Conservation (phyloP, 176 grass and related monocot species). For the Carex kokanica region DNA sequence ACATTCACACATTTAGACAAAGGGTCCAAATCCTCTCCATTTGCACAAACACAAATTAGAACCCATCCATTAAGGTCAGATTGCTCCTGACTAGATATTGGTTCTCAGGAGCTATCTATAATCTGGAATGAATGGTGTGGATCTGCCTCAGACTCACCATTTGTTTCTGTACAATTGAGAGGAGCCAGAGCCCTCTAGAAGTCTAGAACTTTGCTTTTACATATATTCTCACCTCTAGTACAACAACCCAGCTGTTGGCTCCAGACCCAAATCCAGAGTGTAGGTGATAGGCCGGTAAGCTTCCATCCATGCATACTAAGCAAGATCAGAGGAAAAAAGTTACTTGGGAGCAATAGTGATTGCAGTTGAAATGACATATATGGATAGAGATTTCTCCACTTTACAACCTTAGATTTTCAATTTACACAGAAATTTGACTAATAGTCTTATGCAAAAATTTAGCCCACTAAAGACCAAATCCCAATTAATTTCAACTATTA, state of each 20-base stretch:
- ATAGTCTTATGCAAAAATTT: conserved; percentile 27
- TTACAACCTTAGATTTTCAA: neutral
- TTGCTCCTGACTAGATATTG: conserved; percentile 15
- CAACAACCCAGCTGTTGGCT: conserved; percentile 80
- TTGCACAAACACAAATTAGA: neutral
- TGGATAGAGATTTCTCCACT: conserved; percentile 4
- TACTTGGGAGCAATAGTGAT: conserved; percentile 1
- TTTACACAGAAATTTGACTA: neutral
- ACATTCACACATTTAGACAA: conserved; percentile 21
- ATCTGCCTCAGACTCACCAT: neutral
- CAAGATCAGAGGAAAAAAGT: neutral
- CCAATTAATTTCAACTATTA: neutral
- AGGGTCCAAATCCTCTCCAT: neutral
- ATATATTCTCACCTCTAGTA: conserved; percentile 64
- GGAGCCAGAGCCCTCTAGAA: neutral
- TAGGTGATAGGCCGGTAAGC: conserved; percentile 81
- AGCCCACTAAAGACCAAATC: conserved; percentile 18
- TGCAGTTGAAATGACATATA: conserved; percentile 3
- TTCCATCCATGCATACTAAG: conserved; percentile 96
- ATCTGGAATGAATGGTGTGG: neutral
- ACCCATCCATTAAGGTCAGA: neutral
- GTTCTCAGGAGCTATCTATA: conserved; percentile 8
- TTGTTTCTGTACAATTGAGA: neutral
- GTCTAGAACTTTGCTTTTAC: neutral
- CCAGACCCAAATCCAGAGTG: conserved; percentile 88